A percentile compares a stretch with the other conserved stretches of the same genome.
phyloP scores from a whole-genome alignment of 2,329 filamentous ascomycete species.

The Exophiala sp. region DNA sequence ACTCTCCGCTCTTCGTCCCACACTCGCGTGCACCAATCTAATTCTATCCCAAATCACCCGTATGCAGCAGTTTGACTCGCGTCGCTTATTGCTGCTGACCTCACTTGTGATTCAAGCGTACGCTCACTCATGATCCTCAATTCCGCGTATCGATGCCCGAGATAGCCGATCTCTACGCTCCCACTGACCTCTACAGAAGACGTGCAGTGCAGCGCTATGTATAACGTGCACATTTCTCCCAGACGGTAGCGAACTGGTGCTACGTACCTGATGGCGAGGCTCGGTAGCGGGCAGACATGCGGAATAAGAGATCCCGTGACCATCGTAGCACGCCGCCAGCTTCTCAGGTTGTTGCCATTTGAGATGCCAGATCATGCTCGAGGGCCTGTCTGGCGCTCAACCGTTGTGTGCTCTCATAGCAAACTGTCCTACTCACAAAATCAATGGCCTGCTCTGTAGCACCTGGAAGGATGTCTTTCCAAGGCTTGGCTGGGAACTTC shows the following conservation, averaged over 20 bases:
- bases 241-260: too few relatives aligned
- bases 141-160: too few relatives aligned
- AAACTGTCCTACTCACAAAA: slow-evolving; percentile 62
- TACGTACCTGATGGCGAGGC: too few relatives aligned
- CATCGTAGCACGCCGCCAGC: too few relatives aligned
- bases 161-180: too few relatives aligned
- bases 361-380: slow-evolving; percentile 7
- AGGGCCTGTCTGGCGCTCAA: slow-evolving; percentile 51
- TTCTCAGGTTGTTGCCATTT: background rate
- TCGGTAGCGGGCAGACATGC: too few relatives aligned
- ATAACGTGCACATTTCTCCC: too few relatives aligned
- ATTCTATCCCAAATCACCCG: slow-evolving; percentile 5
- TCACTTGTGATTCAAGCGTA: too few relatives aligned
- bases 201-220: too few relatives aligned
- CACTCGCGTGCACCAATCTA: slow-evolving; percentile 3
- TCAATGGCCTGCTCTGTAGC: slow-evolving; percentile 55
- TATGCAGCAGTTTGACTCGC: background rate
- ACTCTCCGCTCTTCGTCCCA: slow-evolving; percentile 1
- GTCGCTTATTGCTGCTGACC: background rate
- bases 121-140: too few relatives aligned
- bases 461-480: slow-evolving; percentile 63
- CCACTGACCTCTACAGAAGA: too few relatives aligned
- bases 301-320: too few relatives aligned
- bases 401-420: slow-evolving; percentile 64
- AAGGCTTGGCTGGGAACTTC: slow-evolving; percentile 60